phyloP scores from a whole-genome alignment of 2,329 filamentous ascomycete species.

The Xylariomycetidae sp. region DNA sequence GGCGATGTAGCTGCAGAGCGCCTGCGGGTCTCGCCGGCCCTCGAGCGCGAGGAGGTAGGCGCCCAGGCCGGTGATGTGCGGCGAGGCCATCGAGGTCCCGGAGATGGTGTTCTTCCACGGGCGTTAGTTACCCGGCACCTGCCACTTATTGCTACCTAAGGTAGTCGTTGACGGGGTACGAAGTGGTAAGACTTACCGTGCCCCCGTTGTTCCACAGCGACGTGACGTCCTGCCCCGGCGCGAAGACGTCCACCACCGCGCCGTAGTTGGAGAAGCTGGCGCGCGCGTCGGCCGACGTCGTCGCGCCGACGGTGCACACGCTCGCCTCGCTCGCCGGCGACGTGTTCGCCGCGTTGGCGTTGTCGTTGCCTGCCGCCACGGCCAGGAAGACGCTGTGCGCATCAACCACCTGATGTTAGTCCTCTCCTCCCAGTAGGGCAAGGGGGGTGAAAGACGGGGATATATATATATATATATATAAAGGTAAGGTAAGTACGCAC shows the following conservation, averaged over 20 bases:
- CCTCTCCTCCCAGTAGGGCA: too few species aligned
- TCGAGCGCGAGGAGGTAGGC: constrained; percentile 47
- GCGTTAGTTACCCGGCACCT: too few species aligned
- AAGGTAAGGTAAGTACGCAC: too few species aligned
- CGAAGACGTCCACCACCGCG: constrained; percentile 32
- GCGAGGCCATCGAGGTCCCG: constrained; percentile 58
- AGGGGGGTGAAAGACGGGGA: too few species aligned
- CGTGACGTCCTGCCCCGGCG: constrained; percentile 33
- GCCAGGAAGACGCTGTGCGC: constrained; percentile 39
- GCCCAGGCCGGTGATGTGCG: constrained; percentile 56
- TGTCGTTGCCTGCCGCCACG: constrained; percentile 41
- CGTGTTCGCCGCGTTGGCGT: constrained; percentile 13
- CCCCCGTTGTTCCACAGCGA: constrained; percentile 34
- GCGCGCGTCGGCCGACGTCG: constrained; percentile 14
- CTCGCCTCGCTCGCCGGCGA: constrained; percentile 25
- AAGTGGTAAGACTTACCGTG: too few species aligned
- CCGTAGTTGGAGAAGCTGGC: constrained; percentile 29
- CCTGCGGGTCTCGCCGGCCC: constrained; percentile 29
- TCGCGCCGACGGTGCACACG: constrained; percentile 30
- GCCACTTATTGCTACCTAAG: too few species aligned
- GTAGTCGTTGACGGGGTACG: too few species aligned
- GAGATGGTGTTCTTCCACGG: constrained; percentile 41
- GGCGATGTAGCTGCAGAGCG: constrained; percentile 36
- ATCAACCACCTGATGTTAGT: too few species aligned
- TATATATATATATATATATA: too few species aligned